Base-by-base conservation (phyloP, 2,329 filamentous ascomycete species). In the Talaromyces sp. region DNA sequence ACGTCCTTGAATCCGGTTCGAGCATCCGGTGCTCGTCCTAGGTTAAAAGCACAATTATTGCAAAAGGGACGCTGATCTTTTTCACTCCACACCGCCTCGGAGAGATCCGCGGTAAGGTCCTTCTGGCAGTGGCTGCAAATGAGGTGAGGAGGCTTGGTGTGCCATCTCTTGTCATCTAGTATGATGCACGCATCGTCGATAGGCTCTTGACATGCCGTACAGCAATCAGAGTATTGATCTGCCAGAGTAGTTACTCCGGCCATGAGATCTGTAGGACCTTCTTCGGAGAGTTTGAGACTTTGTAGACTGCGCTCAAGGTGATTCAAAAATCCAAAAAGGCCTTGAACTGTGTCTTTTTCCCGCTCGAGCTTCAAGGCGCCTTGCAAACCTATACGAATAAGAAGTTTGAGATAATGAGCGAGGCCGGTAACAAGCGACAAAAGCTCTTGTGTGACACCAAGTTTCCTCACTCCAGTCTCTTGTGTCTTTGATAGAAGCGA, bases 371-470 rank as follows among this genome's bases (percentile, higher is more conserved):
- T 94, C 56, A 99, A 82, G 6, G 95, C 90, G 36, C 94, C 95
- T 76, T 98, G 96, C 31, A 99, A 85, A 74, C 95, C 97, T 71
- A 99, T 99, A 59, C 95, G 89, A 72, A 99, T 99, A 67, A 99
- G 86, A 38, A 99, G 89, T 78, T 99, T 99, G 63, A 99, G 87
- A 75, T 99, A 99, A 78, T 99, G 95, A 19, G 95, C 95, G 61
- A 99, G 85, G 40, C 95, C 94, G 45, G 95, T 99, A 62, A 99
- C 95, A 7, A 99, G 85, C 6, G 94, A 96, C n/a, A 99, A 81
- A n/a, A 99, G 85, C 76, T 99, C 95, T 77, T 99, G 95, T 8
- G 95, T 99, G 36, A 99, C 95, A 51, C 95, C 95, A 49, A 98
- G 87, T 75, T 97, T 95, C 65, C 92, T 86, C 43, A 91, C 88